phyloP scores from a whole-genome alignment of 371 early-diverging fungal species.

The Zopfochytrium polystomum region DNA sequence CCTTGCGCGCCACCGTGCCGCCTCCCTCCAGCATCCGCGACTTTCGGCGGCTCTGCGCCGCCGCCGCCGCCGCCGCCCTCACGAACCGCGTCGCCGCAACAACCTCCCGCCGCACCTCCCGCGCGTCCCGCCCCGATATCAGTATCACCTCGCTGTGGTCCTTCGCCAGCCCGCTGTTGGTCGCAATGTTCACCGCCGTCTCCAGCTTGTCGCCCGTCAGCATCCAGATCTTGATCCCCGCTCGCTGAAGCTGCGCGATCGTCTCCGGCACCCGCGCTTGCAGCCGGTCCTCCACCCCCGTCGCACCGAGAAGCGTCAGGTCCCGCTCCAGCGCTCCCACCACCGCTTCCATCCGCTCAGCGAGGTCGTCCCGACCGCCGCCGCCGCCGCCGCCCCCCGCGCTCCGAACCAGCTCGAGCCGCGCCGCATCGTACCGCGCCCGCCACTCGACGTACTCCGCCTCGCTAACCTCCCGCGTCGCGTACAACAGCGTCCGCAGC shows the following conservation, averaged over 20 bases:
- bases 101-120: no score
- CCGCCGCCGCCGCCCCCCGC: no score
- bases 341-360: slow-evolving; percentile 62
- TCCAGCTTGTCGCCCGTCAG: slow-evolving; percentile 99
- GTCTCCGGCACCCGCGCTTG: slow-evolving; percentile 94
- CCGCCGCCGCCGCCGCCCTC: no score
- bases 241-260: slow-evolving; percentile 77
- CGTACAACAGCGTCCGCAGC: slow-evolving; percentile 84
- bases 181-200: slow-evolving; percentile 96
- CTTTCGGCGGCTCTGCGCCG: no score
- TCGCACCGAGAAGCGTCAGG: slow-evolving; percentile 83
- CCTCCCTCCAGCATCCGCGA: no score
- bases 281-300: slow-evolving; percentile 97
- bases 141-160: slow-evolving; percentile 92
- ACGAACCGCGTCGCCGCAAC: no score
- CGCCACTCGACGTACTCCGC: slow-evolving; percentile 69
- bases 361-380: no score
- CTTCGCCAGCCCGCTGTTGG: slow-evolving; percentile 80
- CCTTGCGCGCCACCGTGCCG: no score
- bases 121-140: slow-evolving; percentile 41
- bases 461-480: slow-evolving; percentile 58
- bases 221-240: slow-evolving; percentile 97
- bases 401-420: slow-evolving; percentile 67
- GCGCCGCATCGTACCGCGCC: slow-evolving; percentile 64
- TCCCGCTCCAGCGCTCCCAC: slow-evolving; percentile 78